A percentile compares a stretch with the other conserved stretches of the same genome.
Conservation (phyloP, 805 yeast genomes). For the Lachancea meyersii region DNA sequence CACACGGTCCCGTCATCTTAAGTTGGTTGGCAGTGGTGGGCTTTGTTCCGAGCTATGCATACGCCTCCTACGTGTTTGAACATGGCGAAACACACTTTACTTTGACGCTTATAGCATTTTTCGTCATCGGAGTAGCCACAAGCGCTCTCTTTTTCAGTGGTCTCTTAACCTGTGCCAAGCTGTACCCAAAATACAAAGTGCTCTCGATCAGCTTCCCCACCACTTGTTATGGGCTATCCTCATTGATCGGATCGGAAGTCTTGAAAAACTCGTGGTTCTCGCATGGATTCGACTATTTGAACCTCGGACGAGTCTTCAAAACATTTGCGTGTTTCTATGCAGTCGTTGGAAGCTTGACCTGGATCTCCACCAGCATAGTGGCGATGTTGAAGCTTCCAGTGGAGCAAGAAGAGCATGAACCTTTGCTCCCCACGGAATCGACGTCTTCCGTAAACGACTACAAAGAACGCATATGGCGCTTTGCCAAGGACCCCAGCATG, state of each 20-base stretch:
- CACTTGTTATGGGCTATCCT: constrained; percentile 77
- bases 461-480: constrained; percentile 8
- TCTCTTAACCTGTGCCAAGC: constrained; percentile 73
- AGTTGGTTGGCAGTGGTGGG: constrained; percentile 54
- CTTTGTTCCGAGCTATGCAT: constrained; percentile 61
- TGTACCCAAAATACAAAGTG: constrained; percentile 71
- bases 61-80: constrained; percentile 39
- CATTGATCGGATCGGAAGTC: constrained; percentile 65
- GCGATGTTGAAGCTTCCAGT: constrained; percentile 41
- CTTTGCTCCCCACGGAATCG: constrained; percentile 32
- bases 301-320: constrained; percentile 47
- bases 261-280: constrained; percentile 40
- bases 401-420: constrained; percentile 9
- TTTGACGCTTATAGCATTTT: constrained; percentile 45
- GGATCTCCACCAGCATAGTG: constrained; percentile 59
- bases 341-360: constrained; percentile 51
- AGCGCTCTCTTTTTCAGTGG: constrained; percentile 67
- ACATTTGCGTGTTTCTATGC: constrained; percentile 50
- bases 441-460: constrained; percentile 32
- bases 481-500: constrained; percentile 50
- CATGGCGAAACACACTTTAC: constrained; percentile 27
- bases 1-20: constrained; percentile 74
- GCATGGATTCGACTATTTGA: constrained; percentile 31
- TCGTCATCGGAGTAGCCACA: constrained; percentile 63
- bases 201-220: constrained; percentile 85